Percentiles rank a stretch among this genome's conserved stretches.
Conservation (phyloP, 164 flowering plant species). For the Vitis cinerea region DNA sequence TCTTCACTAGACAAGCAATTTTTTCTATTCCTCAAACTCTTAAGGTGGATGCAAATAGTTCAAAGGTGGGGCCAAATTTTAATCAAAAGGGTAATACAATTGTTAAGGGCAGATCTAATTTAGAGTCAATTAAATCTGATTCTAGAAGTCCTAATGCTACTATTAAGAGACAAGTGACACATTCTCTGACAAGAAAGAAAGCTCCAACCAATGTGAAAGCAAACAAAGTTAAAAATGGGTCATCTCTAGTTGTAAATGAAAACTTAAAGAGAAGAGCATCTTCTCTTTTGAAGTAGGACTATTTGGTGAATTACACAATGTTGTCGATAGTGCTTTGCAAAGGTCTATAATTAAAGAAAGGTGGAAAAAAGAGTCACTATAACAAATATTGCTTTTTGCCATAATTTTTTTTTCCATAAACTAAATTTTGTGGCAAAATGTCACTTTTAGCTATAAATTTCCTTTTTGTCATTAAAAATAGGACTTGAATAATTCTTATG, state of each 20-base stretch:
- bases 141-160: slow-evolving; percentile 45
- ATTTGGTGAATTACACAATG: slow-evolving; percentile 18
- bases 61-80: slow-evolving; percentile 14
- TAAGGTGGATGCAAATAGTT: slow-evolving; percentile 20
- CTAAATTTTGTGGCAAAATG: too few species aligned
- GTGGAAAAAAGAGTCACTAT: slow-evolving; percentile 13
- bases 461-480: too few species aligned
- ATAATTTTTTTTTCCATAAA: too few species aligned
- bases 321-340: slow-evolving; percentile 26
- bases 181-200: slow-evolving; percentile 50
- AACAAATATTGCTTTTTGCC: too few species aligned
- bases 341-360: slow-evolving; percentile 17
- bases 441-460: too few species aligned
- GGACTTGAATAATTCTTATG: too few species aligned
- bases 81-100: slow-evolving; percentile 18
- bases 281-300: slow-evolving; percentile 43
- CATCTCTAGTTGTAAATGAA: slow-evolving; percentile 20
- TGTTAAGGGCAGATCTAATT: slow-evolving; percentile 32
- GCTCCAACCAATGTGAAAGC: slow-evolving; percentile 22
- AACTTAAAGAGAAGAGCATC: slow-evolving; percentile 25
- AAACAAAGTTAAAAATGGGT: slow-evolving; percentile 17
- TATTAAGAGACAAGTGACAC: slow-evolving; percentile 54
- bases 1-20: slow-evolving; percentile 43
- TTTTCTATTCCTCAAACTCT: slow-evolving; percentile 23
- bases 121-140: slow-evolving; percentile 81